Evolutionary conservation across 164 flowering plant genomes (phyloP).

Genomic region (Taxillus chinensis): DNA sequence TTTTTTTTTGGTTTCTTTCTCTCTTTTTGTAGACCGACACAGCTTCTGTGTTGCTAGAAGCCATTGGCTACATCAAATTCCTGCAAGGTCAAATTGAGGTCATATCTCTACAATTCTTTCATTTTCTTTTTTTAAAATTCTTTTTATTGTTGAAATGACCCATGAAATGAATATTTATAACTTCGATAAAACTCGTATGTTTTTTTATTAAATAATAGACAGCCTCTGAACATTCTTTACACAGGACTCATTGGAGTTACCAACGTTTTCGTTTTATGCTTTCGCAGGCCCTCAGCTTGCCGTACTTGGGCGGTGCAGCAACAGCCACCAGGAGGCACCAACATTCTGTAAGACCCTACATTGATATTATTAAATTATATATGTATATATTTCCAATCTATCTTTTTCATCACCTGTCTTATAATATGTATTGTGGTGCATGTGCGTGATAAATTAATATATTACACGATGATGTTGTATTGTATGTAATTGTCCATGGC

Average conservation of each 20-base stretch:
- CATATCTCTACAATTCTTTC: conserved; percentile 9
- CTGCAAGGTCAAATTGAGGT: conserved; percentile 95
- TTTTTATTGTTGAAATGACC: background rate
- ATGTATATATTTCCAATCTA: background rate
- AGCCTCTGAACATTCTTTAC: background rate
- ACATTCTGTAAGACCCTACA: conserved; percentile 27
- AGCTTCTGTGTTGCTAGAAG: conserved; percentile 93
- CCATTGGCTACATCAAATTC: conserved; percentile 95
- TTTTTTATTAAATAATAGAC: background rate
- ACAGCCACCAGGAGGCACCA: conserved; percentile 49
- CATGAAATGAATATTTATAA: too few species aligned
- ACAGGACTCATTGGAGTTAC: conserved; percentile 7
- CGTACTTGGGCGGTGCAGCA: conserved; percentile 58
- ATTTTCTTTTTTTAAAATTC: background rate
- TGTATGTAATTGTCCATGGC: too few species aligned
- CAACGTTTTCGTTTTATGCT: background rate
- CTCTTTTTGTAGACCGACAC: conserved; percentile 95
- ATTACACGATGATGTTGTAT: background rate
- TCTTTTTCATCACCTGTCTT: background rate
- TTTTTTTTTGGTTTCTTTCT: background rate
- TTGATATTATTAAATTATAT: background rate
- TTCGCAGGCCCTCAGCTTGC: conserved; percentile 74
- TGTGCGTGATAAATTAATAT: conserved; percentile 15
- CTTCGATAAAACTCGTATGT: too few species aligned
- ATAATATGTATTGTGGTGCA: conserved; percentile 15